These are phyloP conservation scores for Bryum argenteum DNA, from an alignment of 225 moss, liverwort and hornwort genomes.

Conservation along the genomic window DNA sequence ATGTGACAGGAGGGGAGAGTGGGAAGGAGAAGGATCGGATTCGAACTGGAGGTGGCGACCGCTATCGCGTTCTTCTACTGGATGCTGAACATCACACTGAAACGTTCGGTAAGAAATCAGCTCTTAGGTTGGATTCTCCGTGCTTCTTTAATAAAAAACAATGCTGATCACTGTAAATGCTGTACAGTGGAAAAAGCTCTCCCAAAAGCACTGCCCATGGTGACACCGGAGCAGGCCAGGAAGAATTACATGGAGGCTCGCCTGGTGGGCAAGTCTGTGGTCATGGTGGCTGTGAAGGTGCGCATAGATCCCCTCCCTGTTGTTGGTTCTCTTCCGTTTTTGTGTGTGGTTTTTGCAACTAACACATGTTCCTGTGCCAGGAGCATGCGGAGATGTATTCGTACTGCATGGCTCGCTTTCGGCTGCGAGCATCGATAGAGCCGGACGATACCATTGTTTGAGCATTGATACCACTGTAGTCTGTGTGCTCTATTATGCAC, in stretches of 20 bases:
- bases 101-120: conserved; percentile 43
- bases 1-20: conserved; percentile 64
- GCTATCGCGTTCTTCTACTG: conserved; percentile 69
- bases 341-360: neutral
- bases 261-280: conserved; percentile 60
- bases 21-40: conserved; percentile 48
- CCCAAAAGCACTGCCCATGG: conserved; percentile 59
- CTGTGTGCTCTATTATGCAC: neutral
- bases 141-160: neutral
- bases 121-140: conserved; percentile 3
- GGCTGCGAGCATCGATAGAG: conserved; percentile 65
- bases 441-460: conserved; percentile 42
- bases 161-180: neutral
- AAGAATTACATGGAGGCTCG: conserved; percentile 62
- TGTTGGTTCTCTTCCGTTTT: neutral
- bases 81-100: conserved; percentile 73
- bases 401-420: conserved; percentile 60
- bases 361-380: conserved; percentile 35
- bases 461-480: conserved; percentile 33
- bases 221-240: conserved; percentile 59
- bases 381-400: conserved; percentile 77
- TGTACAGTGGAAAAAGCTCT: conserved; percentile 66
- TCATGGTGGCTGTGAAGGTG: conserved; percentile 71
- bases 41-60: conserved; percentile 57
- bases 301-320: conserved; percentile 12